Conservation (phyloP, 192 early-diverging fungal genomes). For the Borealophlyctis nickersoniae region DNA sequence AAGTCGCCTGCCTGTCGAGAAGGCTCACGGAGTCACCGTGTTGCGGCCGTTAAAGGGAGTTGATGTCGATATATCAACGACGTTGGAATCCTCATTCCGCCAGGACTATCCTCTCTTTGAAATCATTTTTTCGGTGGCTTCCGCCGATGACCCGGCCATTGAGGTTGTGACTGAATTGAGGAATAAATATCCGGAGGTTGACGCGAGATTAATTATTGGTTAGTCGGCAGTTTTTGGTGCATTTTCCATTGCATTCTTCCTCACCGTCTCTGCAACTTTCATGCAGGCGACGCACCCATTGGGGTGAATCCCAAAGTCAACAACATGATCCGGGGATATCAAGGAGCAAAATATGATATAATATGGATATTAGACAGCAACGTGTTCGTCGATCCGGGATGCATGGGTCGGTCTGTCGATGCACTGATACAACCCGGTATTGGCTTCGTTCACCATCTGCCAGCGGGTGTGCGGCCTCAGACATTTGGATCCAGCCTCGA, state of each 20-base stretch:
- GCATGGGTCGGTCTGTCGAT: constrained; percentile 78
- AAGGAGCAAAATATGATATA: constrained; percentile 75
- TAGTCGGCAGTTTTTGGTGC: too few species aligned
- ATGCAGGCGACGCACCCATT: constrained; percentile 61
- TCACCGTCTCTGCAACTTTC: constrained; percentile 18
- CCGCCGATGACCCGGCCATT: constrained; percentile 77
- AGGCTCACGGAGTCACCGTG: constrained; percentile 82
- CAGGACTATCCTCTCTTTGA: constrained; percentile 87
- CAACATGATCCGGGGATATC: constrained; percentile 76
- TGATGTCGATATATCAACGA: constrained; percentile 77
- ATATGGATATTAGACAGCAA: constrained; percentile 96
- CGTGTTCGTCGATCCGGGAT: constrained; percentile 73
- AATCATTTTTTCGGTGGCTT: constrained; percentile 85
- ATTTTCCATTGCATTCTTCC: too few species aligned
- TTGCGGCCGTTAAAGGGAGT: constrained; percentile 92
- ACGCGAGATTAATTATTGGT: constrained; percentile 78
- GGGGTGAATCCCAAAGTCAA: constrained; percentile 88
- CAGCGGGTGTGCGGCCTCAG: constrained; percentile 69
- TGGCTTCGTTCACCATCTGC: constrained; percentile 94
- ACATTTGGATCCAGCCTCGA: constrained; percentile 83
- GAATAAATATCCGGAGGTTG: constrained; percentile 67
- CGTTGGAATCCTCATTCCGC: constrained; percentile 80
- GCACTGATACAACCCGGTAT: constrained; percentile 66
- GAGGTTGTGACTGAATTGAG: constrained; percentile 69
- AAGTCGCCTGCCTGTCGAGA: neutral